Evolutionary conservation across 805 yeast genomes (phyloP).

Genomic region (Saturnispora gosingensis): DNA sequence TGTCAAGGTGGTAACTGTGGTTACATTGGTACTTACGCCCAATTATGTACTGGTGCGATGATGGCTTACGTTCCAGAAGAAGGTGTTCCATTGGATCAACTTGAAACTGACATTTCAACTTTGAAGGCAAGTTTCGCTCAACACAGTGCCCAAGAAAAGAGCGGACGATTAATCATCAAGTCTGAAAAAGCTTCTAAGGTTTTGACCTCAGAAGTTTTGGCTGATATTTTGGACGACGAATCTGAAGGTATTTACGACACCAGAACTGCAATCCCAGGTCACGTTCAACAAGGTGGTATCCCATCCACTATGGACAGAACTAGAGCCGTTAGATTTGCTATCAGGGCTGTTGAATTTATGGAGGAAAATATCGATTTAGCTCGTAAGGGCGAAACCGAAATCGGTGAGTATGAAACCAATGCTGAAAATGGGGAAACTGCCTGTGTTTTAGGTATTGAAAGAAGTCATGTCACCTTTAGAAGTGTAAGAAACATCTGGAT

Average conservation of each 20-base stretch:
- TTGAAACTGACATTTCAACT: conserved; percentile 56
- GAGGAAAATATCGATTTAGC: conserved; percentile 32
- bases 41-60: conserved; percentile 62
- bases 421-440: conserved; percentile 43
- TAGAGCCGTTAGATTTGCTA: conserved; percentile 61
- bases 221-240: conserved; percentile 60
- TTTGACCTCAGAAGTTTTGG: conserved; percentile 56
- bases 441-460: conserved; percentile 73
- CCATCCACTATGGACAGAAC: conserved; percentile 76
- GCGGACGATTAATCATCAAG: conserved; percentile 62
- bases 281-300: conserved; percentile 75
- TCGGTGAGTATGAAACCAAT: conserved; percentile 23
- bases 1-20: conserved; percentile 85
- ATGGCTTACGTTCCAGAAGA: conserved; percentile 74
- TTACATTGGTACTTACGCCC: conserved; percentile 60
- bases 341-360: conserved; percentile 60
- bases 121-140: conserved; percentile 50
- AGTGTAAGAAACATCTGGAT: conserved; percentile 73
- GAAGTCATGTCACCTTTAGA: conserved; percentile 66
- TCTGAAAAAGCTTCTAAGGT: conserved; percentile 62
- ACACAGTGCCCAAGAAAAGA: conserved; percentile 55
- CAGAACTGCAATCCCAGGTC: conserved; percentile 77
- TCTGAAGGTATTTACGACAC: conserved; percentile 62
- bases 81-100: conserved; percentile 47
- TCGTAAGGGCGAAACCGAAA: conserved; percentile 17